phyloP scores from a whole-genome alignment of 148 eudicot genomes.

The Limonium bicolor region DNA sequence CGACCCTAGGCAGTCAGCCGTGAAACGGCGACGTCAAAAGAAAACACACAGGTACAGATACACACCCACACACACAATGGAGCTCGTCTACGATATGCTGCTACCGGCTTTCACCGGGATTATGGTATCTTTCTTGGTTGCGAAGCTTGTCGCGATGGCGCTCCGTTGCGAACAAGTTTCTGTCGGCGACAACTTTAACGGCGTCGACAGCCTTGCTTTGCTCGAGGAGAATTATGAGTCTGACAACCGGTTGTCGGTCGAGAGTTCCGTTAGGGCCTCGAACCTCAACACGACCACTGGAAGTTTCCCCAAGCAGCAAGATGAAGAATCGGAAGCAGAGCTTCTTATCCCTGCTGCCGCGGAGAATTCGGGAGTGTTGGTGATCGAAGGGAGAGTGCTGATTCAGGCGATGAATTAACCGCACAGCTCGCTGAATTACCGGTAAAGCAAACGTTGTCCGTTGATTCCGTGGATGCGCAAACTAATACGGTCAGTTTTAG shows the following conservation, averaged over 20 bases:
- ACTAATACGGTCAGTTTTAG: neutral
- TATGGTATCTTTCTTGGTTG: neutral
- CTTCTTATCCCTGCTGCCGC: neutral
- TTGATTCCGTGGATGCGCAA: slow-evolving; percentile 2
- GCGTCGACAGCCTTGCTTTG: neutral
- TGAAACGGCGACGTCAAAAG: neutral
- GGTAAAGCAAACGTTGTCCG: too few species aligned
- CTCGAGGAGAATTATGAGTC: too few species aligned
- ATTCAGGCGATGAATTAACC: too few species aligned
- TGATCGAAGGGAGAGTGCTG: too few species aligned
- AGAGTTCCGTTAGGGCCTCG: too few species aligned
- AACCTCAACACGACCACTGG: slow-evolving; percentile 17
- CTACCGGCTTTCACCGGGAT: neutral
- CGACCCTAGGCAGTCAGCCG: neutral
- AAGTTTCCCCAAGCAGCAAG: slow-evolving; percentile 18
- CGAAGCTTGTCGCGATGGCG: neutral
- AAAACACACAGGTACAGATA: too few species aligned
- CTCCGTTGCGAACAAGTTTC: too few species aligned
- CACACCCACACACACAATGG: neutral
- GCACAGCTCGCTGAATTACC: too few species aligned
- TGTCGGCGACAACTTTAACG: slow-evolving; percentile 1
- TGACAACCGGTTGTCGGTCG: slow-evolving; percentile 12
- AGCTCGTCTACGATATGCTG: neutral
- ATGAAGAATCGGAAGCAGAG: slow-evolving; percentile 22
- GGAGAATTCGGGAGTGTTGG: neutral